Evolutionary conservation across 2,329 filamentous ascomycete genomes (phyloP).

Genomic region (Mollisia scopiformis): DNA sequence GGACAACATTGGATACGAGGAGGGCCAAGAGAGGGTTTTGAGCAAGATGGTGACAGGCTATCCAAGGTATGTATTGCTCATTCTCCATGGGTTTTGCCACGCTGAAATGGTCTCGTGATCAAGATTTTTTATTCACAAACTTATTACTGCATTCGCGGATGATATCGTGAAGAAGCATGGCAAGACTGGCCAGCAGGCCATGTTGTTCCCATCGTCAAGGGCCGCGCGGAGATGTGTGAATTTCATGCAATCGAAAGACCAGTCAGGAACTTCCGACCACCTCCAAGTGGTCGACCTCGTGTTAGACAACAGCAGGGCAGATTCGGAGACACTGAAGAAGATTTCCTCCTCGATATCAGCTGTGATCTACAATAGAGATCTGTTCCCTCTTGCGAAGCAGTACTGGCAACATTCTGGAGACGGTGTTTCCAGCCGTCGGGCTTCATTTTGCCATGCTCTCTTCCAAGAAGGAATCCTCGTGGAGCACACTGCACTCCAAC

Average conservation of each 20-base stretch:
- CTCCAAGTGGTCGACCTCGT: constrained; percentile 65
- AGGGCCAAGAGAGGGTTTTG: constrained; percentile 86
- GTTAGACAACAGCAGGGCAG: constrained; percentile 58
- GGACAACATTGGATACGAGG: constrained; percentile 90
- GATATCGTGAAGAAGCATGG: constrained; percentile 70
- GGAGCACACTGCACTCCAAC: constrained; percentile 41
- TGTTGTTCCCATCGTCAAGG: constrained; percentile 77
- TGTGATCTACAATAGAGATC: constrained; percentile 70
- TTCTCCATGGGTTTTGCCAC: constrained; percentile 4
- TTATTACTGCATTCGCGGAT: constrained; percentile 72
- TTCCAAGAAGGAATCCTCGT: constrained; percentile 71
- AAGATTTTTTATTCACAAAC: constrained; percentile 90
- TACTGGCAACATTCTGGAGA: constrained; percentile 98
- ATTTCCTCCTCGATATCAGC: constrained; percentile 66
- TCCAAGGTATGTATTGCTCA: constrained; percentile 61
- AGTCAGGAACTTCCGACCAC: constrained; percentile 50
- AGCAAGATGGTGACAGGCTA: constrained; percentile 88
- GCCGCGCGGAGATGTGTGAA: constrained; percentile 73
- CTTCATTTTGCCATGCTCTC: constrained; percentile 83
- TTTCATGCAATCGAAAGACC: constrained; percentile 68
- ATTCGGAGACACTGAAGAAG: constrained; percentile 53
- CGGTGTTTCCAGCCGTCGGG: constrained; percentile 86
- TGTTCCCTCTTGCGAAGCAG: constrained; percentile 78
- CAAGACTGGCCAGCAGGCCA: constrained; percentile 65
- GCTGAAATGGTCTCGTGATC: constrained; percentile 27